Percentiles rank a stretch among this genome's conserved stretches.
Evolutionary conservation across 441 rosid genomes (phyloP).

Genomic region (Omphalea diandra): DNA sequence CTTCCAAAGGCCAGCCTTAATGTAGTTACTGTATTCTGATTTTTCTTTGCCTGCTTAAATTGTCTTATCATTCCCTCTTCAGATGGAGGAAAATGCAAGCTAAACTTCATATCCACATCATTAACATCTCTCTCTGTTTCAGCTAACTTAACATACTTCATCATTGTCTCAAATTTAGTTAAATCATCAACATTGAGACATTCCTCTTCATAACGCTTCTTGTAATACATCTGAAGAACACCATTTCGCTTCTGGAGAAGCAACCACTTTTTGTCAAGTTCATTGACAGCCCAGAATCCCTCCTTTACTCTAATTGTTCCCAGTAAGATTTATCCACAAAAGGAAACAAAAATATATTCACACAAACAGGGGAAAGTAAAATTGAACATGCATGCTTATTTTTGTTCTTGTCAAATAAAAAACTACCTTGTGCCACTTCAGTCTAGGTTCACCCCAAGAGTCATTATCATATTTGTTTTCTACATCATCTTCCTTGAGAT

Average conservation of each 20-base stretch:
- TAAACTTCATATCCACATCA: conserved; percentile 78
- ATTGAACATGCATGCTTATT: no score
- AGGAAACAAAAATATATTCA: not conserved
- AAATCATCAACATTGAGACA: conserved; percentile 60
- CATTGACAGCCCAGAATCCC: conserved; percentile 52
- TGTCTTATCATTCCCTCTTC: conserved; percentile 63
- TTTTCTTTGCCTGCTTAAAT: conserved; percentile 75
- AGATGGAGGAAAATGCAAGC: conserved; percentile 72
- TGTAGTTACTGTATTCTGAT: conserved; percentile 64
- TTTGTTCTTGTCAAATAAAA: not conserved
- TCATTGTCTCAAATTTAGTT: conserved; percentile 61
- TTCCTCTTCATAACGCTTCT: conserved; percentile 73
- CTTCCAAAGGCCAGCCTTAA: conserved; percentile 75
- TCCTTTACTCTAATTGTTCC: not conserved
- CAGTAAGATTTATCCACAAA: not conserved
- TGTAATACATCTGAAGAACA: conserved; percentile 62
- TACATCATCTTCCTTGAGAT: conserved; percentile 11
- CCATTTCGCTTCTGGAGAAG: conserved; percentile 78
- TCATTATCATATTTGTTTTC: conserved; percentile 2
- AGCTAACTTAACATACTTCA: conserved; percentile 59
- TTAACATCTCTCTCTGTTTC: conserved; percentile 85
- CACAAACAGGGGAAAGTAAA: not conserved
- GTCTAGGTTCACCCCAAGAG: not conserved
- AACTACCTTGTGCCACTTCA: conserved; percentile 27
- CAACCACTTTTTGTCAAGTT: conserved; percentile 73